phyloP scores from a whole-genome alignment of 176 grass and related monocot genomes.

The Lolium rigidum region DNA sequence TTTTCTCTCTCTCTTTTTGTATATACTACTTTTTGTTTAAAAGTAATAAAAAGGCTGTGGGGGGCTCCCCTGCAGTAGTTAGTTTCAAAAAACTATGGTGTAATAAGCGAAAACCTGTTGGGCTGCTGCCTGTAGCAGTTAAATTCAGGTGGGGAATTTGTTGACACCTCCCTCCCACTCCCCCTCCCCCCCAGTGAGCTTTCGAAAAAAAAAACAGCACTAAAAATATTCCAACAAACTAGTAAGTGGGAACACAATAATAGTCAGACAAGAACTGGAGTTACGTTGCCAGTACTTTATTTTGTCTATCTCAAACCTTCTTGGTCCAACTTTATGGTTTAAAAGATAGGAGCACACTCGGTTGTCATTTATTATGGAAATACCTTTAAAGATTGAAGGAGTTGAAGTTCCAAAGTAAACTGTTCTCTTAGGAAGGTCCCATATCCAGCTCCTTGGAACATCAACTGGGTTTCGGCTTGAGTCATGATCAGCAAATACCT shows the following conservation, averaged over 20 bases:
- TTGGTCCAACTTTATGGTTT: neutral
- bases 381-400: conserved; percentile 86
- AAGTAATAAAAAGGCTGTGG: too few relatives aligned
- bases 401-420: conserved; percentile 87
- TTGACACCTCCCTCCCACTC: too few relatives aligned
- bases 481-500: conserved; percentile 89
- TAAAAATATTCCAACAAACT: neutral
- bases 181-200: too few relatives aligned
- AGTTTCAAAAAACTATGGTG: too few relatives aligned
- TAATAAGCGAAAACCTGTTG: too few relatives aligned
- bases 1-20: too few relatives aligned
- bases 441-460: conserved; percentile 71
- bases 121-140: too few relatives aligned
- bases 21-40: too few relatives aligned
- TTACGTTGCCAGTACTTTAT: conserved; percentile 20
- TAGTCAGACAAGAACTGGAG: conserved; percentile 19
- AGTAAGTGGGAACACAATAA: conserved; percentile 23
- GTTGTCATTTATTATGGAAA: conserved; percentile 18
- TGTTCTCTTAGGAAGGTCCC: conserved; percentile 77
- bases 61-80: too few relatives aligned
- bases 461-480: conserved; percentile 69
- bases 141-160: too few relatives aligned
- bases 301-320: conserved; percentile 9
- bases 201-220: neutral
- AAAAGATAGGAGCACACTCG: neutral